Percentiles rank a stretch among this genome's conserved stretches.
Evolutionary conservation across 2,329 filamentous ascomycete species (phyloP).

Genomic region (Alternaria metachromatica): DNA sequence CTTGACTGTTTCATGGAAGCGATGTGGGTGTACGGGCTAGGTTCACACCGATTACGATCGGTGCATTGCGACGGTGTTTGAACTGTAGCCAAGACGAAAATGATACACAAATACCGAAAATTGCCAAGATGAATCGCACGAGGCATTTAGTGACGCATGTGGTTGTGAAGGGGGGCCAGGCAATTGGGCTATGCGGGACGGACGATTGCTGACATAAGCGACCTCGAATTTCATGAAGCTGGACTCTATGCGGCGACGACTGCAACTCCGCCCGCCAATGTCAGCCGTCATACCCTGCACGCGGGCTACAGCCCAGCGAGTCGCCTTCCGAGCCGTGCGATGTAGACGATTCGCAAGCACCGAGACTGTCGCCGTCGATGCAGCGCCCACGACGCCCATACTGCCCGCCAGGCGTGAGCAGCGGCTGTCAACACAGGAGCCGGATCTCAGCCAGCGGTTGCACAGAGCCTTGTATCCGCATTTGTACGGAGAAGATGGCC

Average conservation of each 20-base stretch:
- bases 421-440: slow-evolving; percentile 10
- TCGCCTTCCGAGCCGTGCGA: slow-evolving; percentile 21
- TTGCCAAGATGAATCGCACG: not conserved
- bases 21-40: not conserved
- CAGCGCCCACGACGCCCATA: slow-evolving; percentile 5
- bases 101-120: not conserved
- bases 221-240: slow-evolving; percentile 30
- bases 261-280: slow-evolving; percentile 54
- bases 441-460: slow-evolving; percentile 24
- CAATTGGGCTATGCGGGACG: not conserved
- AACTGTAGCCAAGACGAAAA: not conserved
- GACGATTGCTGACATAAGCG: slow-evolving; percentile 32
- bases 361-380: slow-evolving; percentile 18
- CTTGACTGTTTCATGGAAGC: not conserved
- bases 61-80: not conserved
- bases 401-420: slow-evolving; percentile 8
- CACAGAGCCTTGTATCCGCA: slow-evolving; percentile 28
- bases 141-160: not conserved
- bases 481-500: slow-evolving; percentile 1
- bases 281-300: slow-evolving; percentile 61
- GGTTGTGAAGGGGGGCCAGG: not conserved
- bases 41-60: not conserved
- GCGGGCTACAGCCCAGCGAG: slow-evolving; percentile 60
- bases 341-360: slow-evolving; percentile 30
- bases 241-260: slow-evolving; percentile 9